Base-by-base conservation (phyloP, 352 stramenopile species). In the Phytophthora ohioensis region DNA sequence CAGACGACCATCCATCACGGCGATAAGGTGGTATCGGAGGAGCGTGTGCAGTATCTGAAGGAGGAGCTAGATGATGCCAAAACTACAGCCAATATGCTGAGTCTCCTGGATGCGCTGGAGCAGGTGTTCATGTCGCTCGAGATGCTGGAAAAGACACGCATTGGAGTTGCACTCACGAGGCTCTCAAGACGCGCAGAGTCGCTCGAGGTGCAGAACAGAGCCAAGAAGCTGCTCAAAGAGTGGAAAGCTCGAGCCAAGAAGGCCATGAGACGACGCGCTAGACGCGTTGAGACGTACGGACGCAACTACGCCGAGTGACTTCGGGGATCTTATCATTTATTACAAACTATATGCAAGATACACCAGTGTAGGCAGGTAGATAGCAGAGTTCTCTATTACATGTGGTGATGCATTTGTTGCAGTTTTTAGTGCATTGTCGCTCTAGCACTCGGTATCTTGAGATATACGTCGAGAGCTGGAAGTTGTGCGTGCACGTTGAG, bases 181-280 rank as follows among this genome's bases (percentile, higher is more conserved):
- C 48, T 87, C 0, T 71, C 47, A 6, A 64, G 77, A 12, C 64
- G 79, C n/a, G 55, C 79, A 6, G 52, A 72, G 7, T 31, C 47
- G 69, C 58, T 71, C 2, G 73, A 90, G 12, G 82, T 92, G 41
- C 71, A 83, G 47, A 36, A 68, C 0, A 70, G 75, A 48, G 79
- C 81, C 4, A 58, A 43, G 3, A 75, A 81, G 41, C 58, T 94
- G 34, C 74, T 94, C 4, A 78, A 75, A 39, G 53, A 78, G n/a
- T 94, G 85, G 87, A 94, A 94, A 35, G 13, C 21, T 12, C 73
- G 82, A 21, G 87, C 87, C n/a, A 91, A 90, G 67, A 91, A 82
- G 47, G 85, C 84, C 32, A 86, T 88, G 64, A 76, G 79, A 39
- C 73, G 87, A 8, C 76, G 87, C 5, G 63, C 79, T 1, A 77